These are phyloP conservation scores for Prunus davidiana DNA, from an alignment of 306 rosid genomes.

Conservation along the genomic window DNA sequence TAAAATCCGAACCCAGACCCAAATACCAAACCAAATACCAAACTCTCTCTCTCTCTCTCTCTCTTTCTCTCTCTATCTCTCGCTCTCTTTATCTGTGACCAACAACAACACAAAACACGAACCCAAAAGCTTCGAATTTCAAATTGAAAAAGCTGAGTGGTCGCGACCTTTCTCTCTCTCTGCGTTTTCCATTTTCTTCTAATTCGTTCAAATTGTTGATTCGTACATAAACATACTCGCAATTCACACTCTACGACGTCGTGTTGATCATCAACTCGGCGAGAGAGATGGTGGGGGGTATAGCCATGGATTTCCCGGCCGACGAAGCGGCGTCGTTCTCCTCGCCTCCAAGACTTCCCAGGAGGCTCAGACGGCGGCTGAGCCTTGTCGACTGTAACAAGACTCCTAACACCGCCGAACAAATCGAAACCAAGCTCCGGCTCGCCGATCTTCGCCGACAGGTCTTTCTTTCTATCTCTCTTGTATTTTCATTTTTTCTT, in stretches of 20 bases:
- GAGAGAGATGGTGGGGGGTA: constrained; percentile 14
- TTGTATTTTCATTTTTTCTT: neutral
- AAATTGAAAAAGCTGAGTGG: neutral
- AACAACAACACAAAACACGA: neutral
- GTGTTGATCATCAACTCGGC: neutral
- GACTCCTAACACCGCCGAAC: constrained; percentile 76
- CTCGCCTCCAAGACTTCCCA: constrained; percentile 68
- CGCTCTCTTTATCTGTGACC: neutral
- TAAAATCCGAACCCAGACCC: constrained; percentile 16
- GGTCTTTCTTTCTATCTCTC: constrained; percentile 29
- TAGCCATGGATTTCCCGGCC: constrained; percentile 47
- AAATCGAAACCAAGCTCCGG: constrained; percentile 82
- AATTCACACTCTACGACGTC: neutral
- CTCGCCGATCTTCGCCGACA: constrained; percentile 91
- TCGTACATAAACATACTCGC: neutral
- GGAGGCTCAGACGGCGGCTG: constrained; percentile 68
- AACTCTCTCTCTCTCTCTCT: neutral
- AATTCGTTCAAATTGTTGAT: neutral
- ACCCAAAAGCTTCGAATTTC: neutral
- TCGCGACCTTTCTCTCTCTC: constrained; percentile 12
- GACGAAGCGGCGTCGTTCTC: constrained; percentile 40
- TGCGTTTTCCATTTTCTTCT: neutral
- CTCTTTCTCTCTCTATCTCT: neutral
- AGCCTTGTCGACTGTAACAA: constrained; percentile 50
- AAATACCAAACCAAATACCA: constrained; percentile 8